Evolutionary conservation across 2,329 filamentous ascomycete species (phyloP).

Genomic region (Fusarium multiceps): DNA sequence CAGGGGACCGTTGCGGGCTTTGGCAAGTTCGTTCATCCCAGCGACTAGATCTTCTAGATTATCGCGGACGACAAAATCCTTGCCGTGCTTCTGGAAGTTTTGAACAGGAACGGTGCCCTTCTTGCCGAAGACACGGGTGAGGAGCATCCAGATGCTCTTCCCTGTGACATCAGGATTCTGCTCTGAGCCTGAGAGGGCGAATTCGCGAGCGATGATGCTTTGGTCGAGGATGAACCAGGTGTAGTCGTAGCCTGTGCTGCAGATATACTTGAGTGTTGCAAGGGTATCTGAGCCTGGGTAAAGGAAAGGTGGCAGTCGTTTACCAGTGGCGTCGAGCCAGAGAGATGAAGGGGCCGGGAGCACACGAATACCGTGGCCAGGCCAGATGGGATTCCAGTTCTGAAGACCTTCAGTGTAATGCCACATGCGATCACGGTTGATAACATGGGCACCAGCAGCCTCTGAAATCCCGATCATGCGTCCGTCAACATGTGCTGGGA

Average conservation of each 20-base stretch:
- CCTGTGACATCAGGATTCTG: slow-evolving; percentile 70
- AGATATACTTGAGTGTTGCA: slow-evolving; percentile 68
- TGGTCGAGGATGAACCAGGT: slow-evolving; percentile 71
- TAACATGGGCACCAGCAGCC: slow-evolving; percentile 62
- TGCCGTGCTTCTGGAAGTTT: slow-evolving; percentile 67
- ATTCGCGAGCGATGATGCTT: slow-evolving; percentile 69
- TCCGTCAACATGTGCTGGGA: slow-evolving; percentile 73
- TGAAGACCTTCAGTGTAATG: slow-evolving; percentile 72
- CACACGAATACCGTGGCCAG: slow-evolving; percentile 68
- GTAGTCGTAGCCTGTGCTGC: slow-evolving; percentile 70
- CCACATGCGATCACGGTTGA: slow-evolving; percentile 74
- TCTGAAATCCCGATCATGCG: slow-evolving; percentile 70
- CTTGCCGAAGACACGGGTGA: slow-evolving; percentile 62
- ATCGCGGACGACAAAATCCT: slow-evolving; percentile 69
- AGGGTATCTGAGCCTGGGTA: slow-evolving; percentile 69
- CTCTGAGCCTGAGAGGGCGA: slow-evolving; percentile 71
- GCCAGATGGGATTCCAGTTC: slow-evolving; percentile 74
- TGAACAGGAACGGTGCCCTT: slow-evolving; percentile 67
- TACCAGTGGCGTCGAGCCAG: slow-evolving; percentile 71
- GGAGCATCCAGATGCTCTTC: slow-evolving; percentile 66
- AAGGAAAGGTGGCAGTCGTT: slow-evolving; percentile 66
- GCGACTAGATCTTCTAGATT: slow-evolving; percentile 65
- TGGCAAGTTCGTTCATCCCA: slow-evolving; percentile 69
- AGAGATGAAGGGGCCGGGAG: slow-evolving; percentile 70
- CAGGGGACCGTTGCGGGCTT: slow-evolving; percentile 57